Evolutionary conservation across 495 filamentous ascomycete genomes (phyloP), one percentile per base, ranked within the genome.

Genomic region (Neurospora sp.): DNA sequence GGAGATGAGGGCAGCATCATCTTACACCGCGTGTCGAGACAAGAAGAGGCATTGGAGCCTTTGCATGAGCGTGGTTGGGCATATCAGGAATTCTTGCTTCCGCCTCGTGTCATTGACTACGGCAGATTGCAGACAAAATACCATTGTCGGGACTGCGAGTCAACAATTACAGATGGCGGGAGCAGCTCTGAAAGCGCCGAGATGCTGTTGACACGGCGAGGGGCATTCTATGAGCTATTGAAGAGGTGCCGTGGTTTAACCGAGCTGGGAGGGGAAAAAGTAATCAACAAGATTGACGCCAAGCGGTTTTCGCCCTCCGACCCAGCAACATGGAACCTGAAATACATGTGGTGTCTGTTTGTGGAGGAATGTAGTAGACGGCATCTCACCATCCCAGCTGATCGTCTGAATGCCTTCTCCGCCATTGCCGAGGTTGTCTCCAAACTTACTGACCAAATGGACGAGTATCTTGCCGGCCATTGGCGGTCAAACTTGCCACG

Each of bases 351-450:
- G 45, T 1, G 1, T 1, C 0, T 27, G 20, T 27, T 59, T 59
- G 48, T 59, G n/a, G 10, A 59, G 10, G 20, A 59, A 14, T 27
- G 0, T 27, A 59, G 1, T 0, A 59, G 4, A 27, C 48, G 48
- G 20, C 20, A 59, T 0, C 48, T 59, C 20, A 12, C 48, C 20
- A 14, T 59, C 48, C 48, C 48, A 59, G 48, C 48, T 59, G 48
- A 59, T 27, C 48, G 48, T 59, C 1, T 59, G 20, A 59, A 14
- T 14, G 9, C 48, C 20, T 0, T 59, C 1, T 79, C 78, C 68
- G 71, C 74, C 27, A 3, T 9, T 1, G 3, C 48, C 40, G 71
- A 79, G n/a, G 4, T 77, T 20, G 1, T 20, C 48, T 16, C 38
- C 40, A 22, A 71, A 9, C 71, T 78, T 35, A 6, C 53, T 27